Base-by-base conservation (phyloP, 345 rosid genomes). In the Arabidopsis arenosa region DNA sequence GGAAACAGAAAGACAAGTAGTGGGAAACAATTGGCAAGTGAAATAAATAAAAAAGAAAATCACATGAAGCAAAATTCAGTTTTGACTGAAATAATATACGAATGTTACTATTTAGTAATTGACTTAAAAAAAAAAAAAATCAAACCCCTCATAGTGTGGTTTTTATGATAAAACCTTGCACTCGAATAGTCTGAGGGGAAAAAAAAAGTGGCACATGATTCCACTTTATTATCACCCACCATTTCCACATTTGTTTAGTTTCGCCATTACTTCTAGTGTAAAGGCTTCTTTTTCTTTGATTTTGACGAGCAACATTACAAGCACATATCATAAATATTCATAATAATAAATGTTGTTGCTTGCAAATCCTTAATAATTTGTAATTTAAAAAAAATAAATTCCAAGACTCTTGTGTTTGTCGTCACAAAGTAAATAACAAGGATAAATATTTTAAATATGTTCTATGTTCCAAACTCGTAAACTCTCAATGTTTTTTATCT, bases 201-300 rank as follows among this genome's bases (percentile, higher is more conserved):
- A 23, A 23, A 23, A 23, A 23, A 23, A 2, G 8, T 55, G 66
- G 61, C 55, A 77, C 72, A 70, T 71, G 72, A 17, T 64, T 18
- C 26, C 52, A 57, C 66, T 70, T 61, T 63, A 44, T 61, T 63
- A 44, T 76, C 52, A 69, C 41, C 40, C 18, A 69, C 39, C 66
- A 7, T 76, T 76, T 47, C 54, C 18, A 63, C 13, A 63, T 77
- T 70, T 71, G 21, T 39, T 40, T 14, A 9, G 52, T 64, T 64
- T 37, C 72, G 28, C 28, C 67, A 48, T 48, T 71, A 9, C 39
- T 57, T 70, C 7, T 43, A 70, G 26, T 70, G 18, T 35, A 18
- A 30, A 36, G 35, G 53, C 41, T 63, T 49, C 37, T 23, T 21
- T 7, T 18, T 39, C 21, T 41, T 76, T 15, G 12, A 53, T 54